phyloP scores from a whole-genome alignment of 208 protist species.

The Leishmania tarentolae region DNA sequence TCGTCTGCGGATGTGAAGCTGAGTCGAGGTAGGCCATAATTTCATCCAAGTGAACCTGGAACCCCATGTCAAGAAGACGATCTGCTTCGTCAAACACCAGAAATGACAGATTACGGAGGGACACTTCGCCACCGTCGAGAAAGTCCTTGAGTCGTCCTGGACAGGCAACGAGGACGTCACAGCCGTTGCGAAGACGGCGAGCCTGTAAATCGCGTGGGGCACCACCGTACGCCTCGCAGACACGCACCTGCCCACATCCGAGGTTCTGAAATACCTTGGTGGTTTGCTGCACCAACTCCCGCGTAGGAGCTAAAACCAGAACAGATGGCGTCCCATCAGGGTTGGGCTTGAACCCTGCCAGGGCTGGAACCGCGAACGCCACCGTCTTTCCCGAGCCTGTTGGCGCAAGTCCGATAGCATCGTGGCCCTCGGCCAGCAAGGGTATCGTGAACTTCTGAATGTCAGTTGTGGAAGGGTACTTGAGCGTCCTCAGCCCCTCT shows the following conservation, averaged over 20 bases:
- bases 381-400: slow-evolving; percentile 99
- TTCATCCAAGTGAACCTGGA: slow-evolving; percentile 91
- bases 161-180: slow-evolving; percentile 96
- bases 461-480: slow-evolving; percentile 74
- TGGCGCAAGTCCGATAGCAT: slow-evolving; percentile 97
- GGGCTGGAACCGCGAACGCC: slow-evolving; percentile 97
- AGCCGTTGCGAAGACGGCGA: slow-evolving; percentile 63
- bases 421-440: slow-evolving; percentile 81
- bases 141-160: slow-evolving; percentile 98
- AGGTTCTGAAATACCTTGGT: slow-evolving; percentile 94
- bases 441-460: slow-evolving; percentile 92
- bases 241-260: slow-evolving; percentile 45
- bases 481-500: slow-evolving; percentile 51
- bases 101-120: slow-evolving; percentile 90
- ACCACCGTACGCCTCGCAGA: slow-evolving; percentile 86
- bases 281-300: slow-evolving; percentile 98
- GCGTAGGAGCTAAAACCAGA: slow-evolving; percentile 98
- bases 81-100: slow-evolving; percentile 99
- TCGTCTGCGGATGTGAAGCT: slow-evolving; percentile 85
- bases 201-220: slow-evolving; percentile 66
- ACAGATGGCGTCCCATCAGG: slow-evolving; percentile 73
- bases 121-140: slow-evolving; percentile 90
- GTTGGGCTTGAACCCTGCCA: slow-evolving; percentile 52
- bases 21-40: slow-evolving; percentile 91
- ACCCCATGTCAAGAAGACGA: slow-evolving; percentile 94